Conservation (phyloP, 2,329 filamentous ascomycete species). For the Sporothrix phasma region DNA sequence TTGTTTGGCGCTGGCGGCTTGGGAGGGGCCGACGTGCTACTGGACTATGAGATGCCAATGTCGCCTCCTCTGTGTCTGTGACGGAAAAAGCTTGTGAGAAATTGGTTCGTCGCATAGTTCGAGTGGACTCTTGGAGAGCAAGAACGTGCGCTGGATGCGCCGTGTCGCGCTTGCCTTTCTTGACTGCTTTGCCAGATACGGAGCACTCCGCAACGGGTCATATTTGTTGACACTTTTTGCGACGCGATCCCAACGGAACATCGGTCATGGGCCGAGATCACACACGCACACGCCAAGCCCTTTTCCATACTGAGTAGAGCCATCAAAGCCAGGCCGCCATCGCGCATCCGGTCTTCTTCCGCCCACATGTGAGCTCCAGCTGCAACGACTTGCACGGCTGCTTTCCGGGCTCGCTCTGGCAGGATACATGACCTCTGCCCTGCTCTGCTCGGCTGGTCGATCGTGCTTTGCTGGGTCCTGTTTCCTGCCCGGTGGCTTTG, state of each 20-base stretch:
- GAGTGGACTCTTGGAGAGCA: not conserved
- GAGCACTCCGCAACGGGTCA: too few relatives aligned
- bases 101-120: not conserved
- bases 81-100: not conserved
- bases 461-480: not conserved
- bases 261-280: not conserved
- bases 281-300: not conserved
- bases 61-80: too few relatives aligned
- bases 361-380: too few relatives aligned
- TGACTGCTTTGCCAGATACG: too few relatives aligned
- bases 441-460: not conserved
- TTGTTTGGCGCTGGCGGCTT: not conserved
- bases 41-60: not conserved
- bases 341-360: not conserved
- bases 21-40: not conserved
- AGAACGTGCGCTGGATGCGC: not conserved
- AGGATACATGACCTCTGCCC: slow-evolving; percentile 3
- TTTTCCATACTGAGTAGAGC: not conserved
- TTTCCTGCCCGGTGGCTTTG: not conserved
- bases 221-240: not conserved
- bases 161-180: not conserved
- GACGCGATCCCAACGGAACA: not conserved
- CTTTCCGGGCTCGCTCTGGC: not conserved
- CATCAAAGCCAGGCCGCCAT: not conserved
- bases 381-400: too few relatives aligned